A percentile compares a stretch with the other conserved stretches of the same genome.
Evolutionary conservation across 2,329 filamentous ascomycete genomes (phyloP).

Genomic region (Leptographium galeiforme): DNA sequence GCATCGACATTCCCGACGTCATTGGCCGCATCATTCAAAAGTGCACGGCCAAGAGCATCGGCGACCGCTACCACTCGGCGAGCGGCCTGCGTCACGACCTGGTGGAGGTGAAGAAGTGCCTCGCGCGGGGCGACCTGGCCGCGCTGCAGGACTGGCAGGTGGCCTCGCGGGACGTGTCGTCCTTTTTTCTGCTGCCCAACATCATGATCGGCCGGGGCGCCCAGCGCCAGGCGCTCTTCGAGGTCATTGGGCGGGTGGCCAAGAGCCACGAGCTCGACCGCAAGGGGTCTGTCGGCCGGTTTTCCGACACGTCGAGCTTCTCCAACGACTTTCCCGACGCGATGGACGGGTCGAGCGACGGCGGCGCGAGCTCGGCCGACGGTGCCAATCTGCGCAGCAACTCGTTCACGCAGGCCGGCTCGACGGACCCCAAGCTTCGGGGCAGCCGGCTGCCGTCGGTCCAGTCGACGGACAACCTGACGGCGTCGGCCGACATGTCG

Average conservation of each 20-base stretch:
- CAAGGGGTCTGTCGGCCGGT: slow-evolving; percentile 27
- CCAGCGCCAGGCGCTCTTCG: slow-evolving; percentile 57
- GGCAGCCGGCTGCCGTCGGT: slow-evolving; percentile 27
- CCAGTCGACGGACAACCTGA: slow-evolving; percentile 28
- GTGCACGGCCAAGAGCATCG: slow-evolving; percentile 79
- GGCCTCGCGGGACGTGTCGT: slow-evolving; percentile 76
- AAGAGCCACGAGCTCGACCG: slow-evolving; percentile 43
- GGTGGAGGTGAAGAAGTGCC: slow-evolving; percentile 55
- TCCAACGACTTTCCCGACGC: slow-evolving; percentile 34
- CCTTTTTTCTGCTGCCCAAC: slow-evolving; percentile 77
- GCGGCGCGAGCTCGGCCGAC: slow-evolving; percentile 39
- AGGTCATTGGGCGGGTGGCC: slow-evolving; percentile 64
- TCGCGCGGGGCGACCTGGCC: slow-evolving; percentile 60
- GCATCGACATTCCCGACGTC: slow-evolving; percentile 73
- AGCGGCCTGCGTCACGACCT: slow-evolving; percentile 78
- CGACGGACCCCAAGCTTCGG: slow-evolving; percentile 27
- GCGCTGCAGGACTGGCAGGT: slow-evolving; percentile 63
- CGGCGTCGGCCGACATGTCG: slow-evolving; percentile 32
- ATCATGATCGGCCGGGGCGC: slow-evolving; percentile 66
- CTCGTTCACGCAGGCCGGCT: slow-evolving; percentile 32
- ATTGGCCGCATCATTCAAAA: slow-evolving; percentile 76
- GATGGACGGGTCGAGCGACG: slow-evolving; percentile 45
- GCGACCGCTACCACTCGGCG: slow-evolving; percentile 79
- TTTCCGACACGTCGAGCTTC: slow-evolving; percentile 41
- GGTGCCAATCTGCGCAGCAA: slow-evolving; percentile 34